phyloP scores from a whole-genome alignment of 495 filamentous ascomycete species.

The Parathielavia hyrcaniae region DNA sequence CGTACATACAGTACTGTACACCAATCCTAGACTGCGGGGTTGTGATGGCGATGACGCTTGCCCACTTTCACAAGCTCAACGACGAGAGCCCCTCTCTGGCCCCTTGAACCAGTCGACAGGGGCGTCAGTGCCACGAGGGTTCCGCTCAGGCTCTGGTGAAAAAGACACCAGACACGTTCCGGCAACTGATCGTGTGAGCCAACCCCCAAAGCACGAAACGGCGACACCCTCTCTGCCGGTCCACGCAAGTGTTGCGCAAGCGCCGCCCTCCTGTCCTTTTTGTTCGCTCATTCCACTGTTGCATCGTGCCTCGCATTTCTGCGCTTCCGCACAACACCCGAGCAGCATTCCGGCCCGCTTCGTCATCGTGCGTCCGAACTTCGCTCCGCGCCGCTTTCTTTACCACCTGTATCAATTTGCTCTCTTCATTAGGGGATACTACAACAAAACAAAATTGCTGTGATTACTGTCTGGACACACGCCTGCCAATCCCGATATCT shows the following conservation, averaged over 20 bases:
- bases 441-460: not conserved
- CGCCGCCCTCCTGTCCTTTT: not conserved
- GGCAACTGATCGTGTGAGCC: slow-evolving; percentile 28
- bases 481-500: too few species aligned
- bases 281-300: not conserved
- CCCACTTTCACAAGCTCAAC: slow-evolving; percentile 1
- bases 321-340: not conserved
- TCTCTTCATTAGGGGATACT: not conserved
- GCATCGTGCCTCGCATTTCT: not conserved
- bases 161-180: slow-evolving; percentile 9
- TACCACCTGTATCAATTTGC: not conserved
- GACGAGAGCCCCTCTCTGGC: not conserved
- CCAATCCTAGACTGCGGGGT: not conserved
- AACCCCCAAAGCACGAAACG: not conserved
- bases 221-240: not conserved
- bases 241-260: not conserved
- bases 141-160: not conserved
- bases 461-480: not conserved
- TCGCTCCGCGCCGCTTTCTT: slow-evolving; percentile 4
- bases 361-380: slow-evolving; percentile 2
- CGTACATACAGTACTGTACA: too few species aligned
- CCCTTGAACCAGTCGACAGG: slow-evolving; percentile 2
- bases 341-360: not conserved
- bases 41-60: not conserved
- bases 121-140: not conserved